These are phyloP conservation scores for Wallemia mellicola DNA, from an alignment of 1,284 basidiomycete species.

Conservation along the genomic window DNA sequence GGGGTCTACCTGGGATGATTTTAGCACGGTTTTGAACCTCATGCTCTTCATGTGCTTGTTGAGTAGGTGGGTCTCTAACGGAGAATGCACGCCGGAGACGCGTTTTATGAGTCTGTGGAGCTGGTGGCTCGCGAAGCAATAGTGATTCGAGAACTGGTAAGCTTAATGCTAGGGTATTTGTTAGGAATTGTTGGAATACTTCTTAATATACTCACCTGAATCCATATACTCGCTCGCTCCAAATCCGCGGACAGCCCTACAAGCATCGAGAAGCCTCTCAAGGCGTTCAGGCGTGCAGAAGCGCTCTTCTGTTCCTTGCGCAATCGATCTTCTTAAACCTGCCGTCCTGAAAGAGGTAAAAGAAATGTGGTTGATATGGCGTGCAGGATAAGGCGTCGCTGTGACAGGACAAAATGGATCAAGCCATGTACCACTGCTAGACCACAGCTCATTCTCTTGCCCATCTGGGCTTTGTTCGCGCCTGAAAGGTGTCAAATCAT, in stretches of 20 bases:
- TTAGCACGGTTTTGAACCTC: not conserved
- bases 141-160: constrained; percentile 53
- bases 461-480: not conserved
- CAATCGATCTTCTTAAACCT: constrained; percentile 69
- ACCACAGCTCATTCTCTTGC: not conserved
- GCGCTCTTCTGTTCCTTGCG: constrained; percentile 58
- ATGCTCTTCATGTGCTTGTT: not conserved
- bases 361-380: constrained; percentile 43
- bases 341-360: constrained; percentile 87
- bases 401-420: not conserved
- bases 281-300: constrained; percentile 77
- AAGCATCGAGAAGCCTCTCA: constrained; percentile 45
- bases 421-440: not conserved
- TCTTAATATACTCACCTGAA: constrained; percentile 18
- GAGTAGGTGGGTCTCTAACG: not conserved
- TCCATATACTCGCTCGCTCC: constrained; percentile 95
- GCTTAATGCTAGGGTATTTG: constrained; percentile 32
- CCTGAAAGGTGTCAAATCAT: not conserved
- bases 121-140: constrained; percentile 43
- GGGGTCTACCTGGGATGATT: constrained; percentile 16
- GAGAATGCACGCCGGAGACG: not conserved
- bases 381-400: constrained; percentile 28
- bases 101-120: constrained; percentile 15
- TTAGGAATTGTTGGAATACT: too few relatives aligned
- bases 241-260: constrained; percentile 21